Conservation (phyloP, 495 filamentous ascomycete genomes). For the Aspergillus homomorphus region DNA sequence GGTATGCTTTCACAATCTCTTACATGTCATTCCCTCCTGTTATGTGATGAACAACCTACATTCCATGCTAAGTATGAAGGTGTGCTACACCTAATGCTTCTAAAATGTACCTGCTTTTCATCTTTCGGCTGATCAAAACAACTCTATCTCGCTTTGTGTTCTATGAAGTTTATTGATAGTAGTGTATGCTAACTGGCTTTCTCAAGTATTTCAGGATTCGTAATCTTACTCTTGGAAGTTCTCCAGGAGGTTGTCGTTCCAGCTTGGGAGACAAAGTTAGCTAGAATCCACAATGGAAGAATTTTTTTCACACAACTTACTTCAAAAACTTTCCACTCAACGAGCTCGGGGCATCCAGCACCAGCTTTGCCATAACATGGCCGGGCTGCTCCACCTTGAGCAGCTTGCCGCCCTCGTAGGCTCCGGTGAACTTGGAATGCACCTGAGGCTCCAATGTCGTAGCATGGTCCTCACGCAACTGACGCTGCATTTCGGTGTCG, state of each 20-base stretch:
- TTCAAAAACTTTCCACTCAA: slow-evolving; percentile 72
- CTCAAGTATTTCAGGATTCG: slow-evolving; percentile 19
- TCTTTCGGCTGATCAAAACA: slow-evolving; percentile 80
- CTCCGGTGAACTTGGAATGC: slow-evolving; percentile 63
- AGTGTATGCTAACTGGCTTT: slow-evolving; percentile 37
- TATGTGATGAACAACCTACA: slow-evolving; percentile 67
- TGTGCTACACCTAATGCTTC: slow-evolving; percentile 63
- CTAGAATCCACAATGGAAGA: neutral
- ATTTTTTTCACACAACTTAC: slow-evolving; percentile 44
- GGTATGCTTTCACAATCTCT: slow-evolving; percentile 22
- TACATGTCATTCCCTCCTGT: slow-evolving; percentile 13
- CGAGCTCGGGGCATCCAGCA: slow-evolving; percentile 56
- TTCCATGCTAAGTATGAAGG: slow-evolving; percentile 94
- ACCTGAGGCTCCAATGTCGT: slow-evolving; percentile 61
- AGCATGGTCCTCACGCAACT: slow-evolving; percentile 69
- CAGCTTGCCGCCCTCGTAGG: slow-evolving; percentile 65
- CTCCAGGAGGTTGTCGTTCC: slow-evolving; percentile 64
- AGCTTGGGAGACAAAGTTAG: slow-evolving; percentile 54
- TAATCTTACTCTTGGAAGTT: slow-evolving; percentile 53
- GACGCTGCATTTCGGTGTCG: slow-evolving; percentile 90
- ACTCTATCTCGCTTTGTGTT: slow-evolving; percentile 15
- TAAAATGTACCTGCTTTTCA: slow-evolving; percentile 82
- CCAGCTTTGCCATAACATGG: slow-evolving; percentile 78
- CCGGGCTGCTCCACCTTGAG: slow-evolving; percentile 82
- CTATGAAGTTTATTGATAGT: slow-evolving; percentile 23